These are phyloP conservation scores for Conidiobolus incongruus DNA, from an alignment of 371 early-diverging fungal genomes.

Conservation along the genomic window DNA sequence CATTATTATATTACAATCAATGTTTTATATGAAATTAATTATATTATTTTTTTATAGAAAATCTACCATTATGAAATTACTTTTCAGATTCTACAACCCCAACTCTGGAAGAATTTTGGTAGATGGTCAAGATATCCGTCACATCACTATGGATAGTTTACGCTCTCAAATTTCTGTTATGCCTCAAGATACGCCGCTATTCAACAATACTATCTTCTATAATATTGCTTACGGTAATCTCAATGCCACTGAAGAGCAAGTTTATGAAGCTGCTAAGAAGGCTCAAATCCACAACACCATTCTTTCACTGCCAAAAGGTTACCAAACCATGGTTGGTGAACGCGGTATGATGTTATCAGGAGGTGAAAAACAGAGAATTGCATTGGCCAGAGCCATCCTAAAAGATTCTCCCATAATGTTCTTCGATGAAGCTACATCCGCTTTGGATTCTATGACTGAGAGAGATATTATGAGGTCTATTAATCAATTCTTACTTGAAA, in stretches of 20 bases:
- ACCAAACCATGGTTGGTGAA: slow-evolving; percentile 53
- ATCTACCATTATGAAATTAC: slow-evolving; percentile 52
- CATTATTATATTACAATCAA: not conserved
- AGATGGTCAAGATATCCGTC: slow-evolving; percentile 50
- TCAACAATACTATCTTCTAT: slow-evolving; percentile 41
- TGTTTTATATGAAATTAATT: not conserved
- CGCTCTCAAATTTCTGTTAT: slow-evolving; percentile 59
- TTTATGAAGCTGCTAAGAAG: slow-evolving; percentile 27
- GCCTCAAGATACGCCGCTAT: slow-evolving; percentile 56
- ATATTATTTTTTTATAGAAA: slow-evolving; percentile 15
- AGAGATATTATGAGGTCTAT: slow-evolving; percentile 54
- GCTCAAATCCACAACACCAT: slow-evolving; percentile 42
- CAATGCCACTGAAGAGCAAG: slow-evolving; percentile 19
- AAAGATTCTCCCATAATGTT: slow-evolving; percentile 56
- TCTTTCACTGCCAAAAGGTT: slow-evolving; percentile 27
- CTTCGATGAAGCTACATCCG: slow-evolving; percentile 88
- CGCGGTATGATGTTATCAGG: slow-evolving; percentile 59
- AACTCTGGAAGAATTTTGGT: slow-evolving; percentile 41
- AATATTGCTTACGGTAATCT: slow-evolving; percentile 48
- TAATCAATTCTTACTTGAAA: slow-evolving; percentile 31
- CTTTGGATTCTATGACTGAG: slow-evolving; percentile 81
- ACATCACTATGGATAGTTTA: slow-evolving; percentile 41
- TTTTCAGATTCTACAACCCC: slow-evolving; percentile 77
- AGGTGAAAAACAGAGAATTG: slow-evolving; percentile 63
- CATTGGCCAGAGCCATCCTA: slow-evolving; percentile 53